phyloP scores from a whole-genome alignment of 1,284 basidiomycete genomes.

The Crepidotus sp. region DNA sequence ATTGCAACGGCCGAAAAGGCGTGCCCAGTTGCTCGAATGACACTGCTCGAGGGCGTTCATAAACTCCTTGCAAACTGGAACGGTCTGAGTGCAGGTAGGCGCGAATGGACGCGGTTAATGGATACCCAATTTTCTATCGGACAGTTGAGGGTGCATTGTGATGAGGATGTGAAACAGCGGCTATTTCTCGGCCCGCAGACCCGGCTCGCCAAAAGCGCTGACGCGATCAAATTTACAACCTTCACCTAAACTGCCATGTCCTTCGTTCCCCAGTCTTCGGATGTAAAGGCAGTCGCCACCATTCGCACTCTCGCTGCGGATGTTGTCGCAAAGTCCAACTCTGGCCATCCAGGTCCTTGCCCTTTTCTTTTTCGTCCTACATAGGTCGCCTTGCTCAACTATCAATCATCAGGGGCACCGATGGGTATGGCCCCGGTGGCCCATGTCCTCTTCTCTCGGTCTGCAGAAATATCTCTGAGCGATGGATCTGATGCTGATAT shows the following conservation, averaged over 20 bases:
- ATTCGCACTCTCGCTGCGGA: conserved; percentile 68
- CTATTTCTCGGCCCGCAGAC: neutral
- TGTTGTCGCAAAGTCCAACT: conserved; percentile 78
- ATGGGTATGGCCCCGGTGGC: conserved; percentile 89
- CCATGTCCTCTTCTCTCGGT: conserved; percentile 81
- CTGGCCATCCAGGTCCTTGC: conserved; percentile 75
- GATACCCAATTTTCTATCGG: conserved; percentile 60
- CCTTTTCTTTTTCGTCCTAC: neutral
- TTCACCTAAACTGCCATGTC: conserved; percentile 30
- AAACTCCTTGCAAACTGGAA: conserved; percentile 59
- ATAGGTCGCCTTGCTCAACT: neutral
- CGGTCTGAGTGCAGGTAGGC: conserved; percentile 2
- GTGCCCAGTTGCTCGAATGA: conserved; percentile 51
- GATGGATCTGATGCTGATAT: neutral
- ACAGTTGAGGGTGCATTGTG: conserved; percentile 63
- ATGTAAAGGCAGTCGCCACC: conserved; percentile 55
- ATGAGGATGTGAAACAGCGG: neutral
- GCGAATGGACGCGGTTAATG: neutral
- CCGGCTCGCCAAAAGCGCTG: no score
- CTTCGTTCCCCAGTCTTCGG: conserved; percentile 28
- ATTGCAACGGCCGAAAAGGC: conserved; percentile 68
- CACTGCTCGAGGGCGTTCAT: conserved; percentile 65
- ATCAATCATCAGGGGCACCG: conserved; percentile 56
- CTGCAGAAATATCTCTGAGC: conserved; percentile 12
- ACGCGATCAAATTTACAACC: neutral